Conservation (phyloP, 768 basidiomycete species). For the Phaeolepiota aurea region DNA sequence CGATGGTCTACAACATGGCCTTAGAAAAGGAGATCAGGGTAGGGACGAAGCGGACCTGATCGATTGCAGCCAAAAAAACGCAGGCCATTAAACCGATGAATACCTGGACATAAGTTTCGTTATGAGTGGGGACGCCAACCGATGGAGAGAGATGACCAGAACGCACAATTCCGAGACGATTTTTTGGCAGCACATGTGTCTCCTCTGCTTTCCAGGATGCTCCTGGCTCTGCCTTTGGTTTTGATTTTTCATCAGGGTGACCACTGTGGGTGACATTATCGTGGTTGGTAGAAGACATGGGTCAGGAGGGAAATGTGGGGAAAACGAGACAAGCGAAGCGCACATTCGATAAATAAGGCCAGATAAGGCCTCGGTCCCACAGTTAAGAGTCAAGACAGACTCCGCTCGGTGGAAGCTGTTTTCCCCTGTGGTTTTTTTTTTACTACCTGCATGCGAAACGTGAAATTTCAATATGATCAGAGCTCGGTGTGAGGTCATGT, state of each 20-base stretch:
- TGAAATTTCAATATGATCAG: background rate
- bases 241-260: constrained; percentile 2
- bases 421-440: background rate
- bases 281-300: background rate
- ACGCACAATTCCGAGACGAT: constrained; percentile 36
- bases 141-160: constrained; percentile 6
- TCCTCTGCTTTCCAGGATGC: constrained; percentile 50
- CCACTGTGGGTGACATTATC: background rate
- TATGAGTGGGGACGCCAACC: too few species aligned
- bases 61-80: constrained; percentile 46
- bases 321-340: background rate
- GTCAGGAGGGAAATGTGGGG: background rate
- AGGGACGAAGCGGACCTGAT: constrained; percentile 35
- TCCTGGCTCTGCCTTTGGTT: constrained; percentile 27
- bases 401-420: background rate
- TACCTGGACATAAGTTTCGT: constrained; percentile 23
- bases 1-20: constrained; percentile 49
- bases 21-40: background rate
- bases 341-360: too few species aligned
- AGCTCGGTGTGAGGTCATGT: constrained; percentile 9
- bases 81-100: constrained; percentile 37
- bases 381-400: background rate
- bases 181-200: constrained; percentile 48
- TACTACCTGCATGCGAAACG: background rate
- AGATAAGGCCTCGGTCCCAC: background rate